Conservation (phyloP, 495 filamentous ascomycete genomes). For the Annulohypoxylon stygium region DNA sequence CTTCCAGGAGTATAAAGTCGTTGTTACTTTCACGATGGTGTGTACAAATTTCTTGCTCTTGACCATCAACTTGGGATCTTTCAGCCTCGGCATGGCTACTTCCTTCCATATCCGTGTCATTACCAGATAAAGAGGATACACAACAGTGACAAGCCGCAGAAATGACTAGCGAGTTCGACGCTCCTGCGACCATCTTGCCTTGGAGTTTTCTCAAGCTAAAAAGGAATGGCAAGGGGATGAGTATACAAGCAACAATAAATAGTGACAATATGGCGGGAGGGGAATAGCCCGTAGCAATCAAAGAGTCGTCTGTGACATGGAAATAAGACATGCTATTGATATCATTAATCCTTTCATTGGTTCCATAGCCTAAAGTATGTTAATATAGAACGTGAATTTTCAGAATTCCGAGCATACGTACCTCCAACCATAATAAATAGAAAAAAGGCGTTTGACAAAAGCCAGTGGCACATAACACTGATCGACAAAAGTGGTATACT, state of each 20-base stretch:
- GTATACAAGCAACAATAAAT: conserved; percentile 9
- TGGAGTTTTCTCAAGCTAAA: conserved; percentile 13
- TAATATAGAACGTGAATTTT: neutral
- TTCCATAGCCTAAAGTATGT: neutral
- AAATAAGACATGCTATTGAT: neutral
- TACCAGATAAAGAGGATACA: neutral
- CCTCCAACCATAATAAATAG: conserved; percentile 15
- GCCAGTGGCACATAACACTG: conserved; percentile 45
- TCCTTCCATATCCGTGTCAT: neutral
- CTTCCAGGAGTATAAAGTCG: neutral
- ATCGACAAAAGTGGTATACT: conserved; percentile 45
- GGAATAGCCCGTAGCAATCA: conserved; percentile 7
- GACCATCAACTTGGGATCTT: neutral
- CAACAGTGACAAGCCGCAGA: conserved; percentile 23
- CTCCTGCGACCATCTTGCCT: conserved; percentile 23
- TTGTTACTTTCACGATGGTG: neutral
- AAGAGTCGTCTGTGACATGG: neutral
- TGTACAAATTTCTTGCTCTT: neutral
- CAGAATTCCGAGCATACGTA: neutral
- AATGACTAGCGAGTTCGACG: conserved; percentile 18
- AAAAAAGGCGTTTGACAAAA: conserved; percentile 38
- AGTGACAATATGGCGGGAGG: conserved; percentile 5
- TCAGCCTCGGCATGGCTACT: no score
- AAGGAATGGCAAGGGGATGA: conserved; percentile 11
- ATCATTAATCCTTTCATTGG: no score